Evolutionary conservation across 352 stramenopile genomes (phyloP), one percentile per base, ranked within the genome.

Genomic region (Peronosclerospora sorghi): DNA sequence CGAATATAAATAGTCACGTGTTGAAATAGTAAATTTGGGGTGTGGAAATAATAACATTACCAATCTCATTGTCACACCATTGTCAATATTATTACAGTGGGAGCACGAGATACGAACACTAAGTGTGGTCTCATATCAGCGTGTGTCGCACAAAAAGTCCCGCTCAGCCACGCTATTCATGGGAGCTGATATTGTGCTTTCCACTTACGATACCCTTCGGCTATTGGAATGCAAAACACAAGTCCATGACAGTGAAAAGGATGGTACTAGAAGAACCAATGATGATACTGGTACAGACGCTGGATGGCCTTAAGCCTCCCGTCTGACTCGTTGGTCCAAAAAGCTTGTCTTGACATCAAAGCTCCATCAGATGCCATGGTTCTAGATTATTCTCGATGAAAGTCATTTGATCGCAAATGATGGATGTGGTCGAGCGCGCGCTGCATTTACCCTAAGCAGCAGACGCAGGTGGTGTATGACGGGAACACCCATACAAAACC

Each of bases 401-500:
- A 89, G 76, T 23, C 83, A 95, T 48, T 62, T 89, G 19, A 95
- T 96, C 47, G 80, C 83, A 21, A 96, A 95, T 10, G 62, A 69
- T n/a, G 78, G 60, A 9, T 83, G 71, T 14, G 78, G 70, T 20
- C 68, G 75, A 35, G 67, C 78, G 0, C 67, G 66, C 17, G 73
- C 74, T 17, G 69, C 73, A 1, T 74, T 68, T 20, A 53, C 66
- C 0, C 65, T 97, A 15, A 63, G 78, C 9, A 84, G 82, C 24
- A 69, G 72, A 43, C 64, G 75, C 2, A 77, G 84, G 5, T 91
- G 88, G 62, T 94, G 82, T 46, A 63, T 96, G 5, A 96, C 87
- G 2, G 86, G 86, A 8, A 96, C 85, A 13, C 84, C 86, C 0
- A 87, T 96, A 35, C 72, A 95, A 32, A 96, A 96, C 56, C 77